These are phyloP conservation scores for Tilletia walkeri DNA, from an alignment of 1,284 basidiomycete genomes.

Conservation along the genomic window DNA sequence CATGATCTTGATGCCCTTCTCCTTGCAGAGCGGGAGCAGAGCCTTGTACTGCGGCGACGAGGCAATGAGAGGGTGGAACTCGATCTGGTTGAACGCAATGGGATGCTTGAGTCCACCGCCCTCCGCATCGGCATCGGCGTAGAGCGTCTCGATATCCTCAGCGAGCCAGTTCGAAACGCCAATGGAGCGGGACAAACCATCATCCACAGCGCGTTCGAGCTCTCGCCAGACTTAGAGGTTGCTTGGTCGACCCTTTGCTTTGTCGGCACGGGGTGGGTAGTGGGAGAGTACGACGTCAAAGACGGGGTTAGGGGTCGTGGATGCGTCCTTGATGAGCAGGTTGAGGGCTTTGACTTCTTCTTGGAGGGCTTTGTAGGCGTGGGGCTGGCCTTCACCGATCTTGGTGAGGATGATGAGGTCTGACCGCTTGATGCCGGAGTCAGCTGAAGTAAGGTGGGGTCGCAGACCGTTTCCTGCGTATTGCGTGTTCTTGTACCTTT, in stretches of 20 bases:
- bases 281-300: constrained; percentile 11
- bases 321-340: neutral
- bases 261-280: constrained; percentile 13
- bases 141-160: constrained; percentile 3
- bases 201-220: constrained; percentile 50
- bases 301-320: neutral
- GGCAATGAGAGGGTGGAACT: constrained; percentile 5
- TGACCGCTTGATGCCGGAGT: neutral
- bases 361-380: neutral
- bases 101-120: neutral
- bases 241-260: neutral
- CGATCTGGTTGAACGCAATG: constrained; percentile 15
- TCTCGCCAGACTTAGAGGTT: constrained; percentile 28
- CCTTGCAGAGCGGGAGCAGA: constrained; percentile 11
- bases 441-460: neutral
- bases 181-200: constrained; percentile 57
- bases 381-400: constrained; percentile 6
- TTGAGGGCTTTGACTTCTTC: constrained; percentile 2
- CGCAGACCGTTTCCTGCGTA: neutral
- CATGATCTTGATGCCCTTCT: constrained; percentile 15
- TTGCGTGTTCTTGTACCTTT: constrained; percentile 1
- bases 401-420: constrained; percentile 13
- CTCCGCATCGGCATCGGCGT: neutral
- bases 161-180: constrained; percentile 62
- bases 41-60: neutral